Evolutionary conservation across 768 basidiomycete genomes (phyloP), one percentile per base, ranked within the genome.

Genomic region (Agrocybe chaxingu): DNA sequence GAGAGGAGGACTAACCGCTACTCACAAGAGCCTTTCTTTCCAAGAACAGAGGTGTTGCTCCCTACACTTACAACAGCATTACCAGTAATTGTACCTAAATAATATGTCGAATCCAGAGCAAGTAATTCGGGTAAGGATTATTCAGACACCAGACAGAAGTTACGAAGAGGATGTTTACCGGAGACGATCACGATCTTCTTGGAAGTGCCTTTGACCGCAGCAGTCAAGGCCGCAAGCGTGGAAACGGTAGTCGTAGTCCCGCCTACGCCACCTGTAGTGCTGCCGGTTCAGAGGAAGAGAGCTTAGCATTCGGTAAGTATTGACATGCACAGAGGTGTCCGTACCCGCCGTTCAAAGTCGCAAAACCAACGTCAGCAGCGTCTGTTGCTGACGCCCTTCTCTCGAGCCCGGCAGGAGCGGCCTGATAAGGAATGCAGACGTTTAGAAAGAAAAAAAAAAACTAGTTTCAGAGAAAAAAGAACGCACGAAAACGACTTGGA

Each of bases 161-260:
- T 24, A 35, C 7, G 24, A 50, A 8, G 19, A 42, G 9, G 4
- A 18, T 30, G 48, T 59, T 6, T 41, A 68, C 74, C 75, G 29
- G 69, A 70, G 50, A 78, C 70, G 45, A 77, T 65, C 47, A 78
- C 75, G 42, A 75, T 66, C 58, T 74, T 75, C 54, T 69, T 71
- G 13, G 65, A 62, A 55, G 56, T 57, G n/a, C 75, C 75, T 13
- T 66, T 47, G 7, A 77, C 73, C 42, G 75, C 75, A 29, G 66
- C 40, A 8, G 71, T 76, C 18, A 77, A 61, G 7, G 67, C 73
- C 38, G 57, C 67, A 19, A 78, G 67, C 24, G 69, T 70, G 35
- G 70, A 65, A 13, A 78, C 76, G 16, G 73, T 76, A 31, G 73
- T 76, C 8, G 65, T 61, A 6, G 72, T 53, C 9, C 75, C 75